Percentiles rank a stretch among this genome's conserved stretches.
These are phyloP conservation scores for Murraya paniculata DNA, from an alignment of 345 rosid genomes.

Conservation along the genomic window DNA sequence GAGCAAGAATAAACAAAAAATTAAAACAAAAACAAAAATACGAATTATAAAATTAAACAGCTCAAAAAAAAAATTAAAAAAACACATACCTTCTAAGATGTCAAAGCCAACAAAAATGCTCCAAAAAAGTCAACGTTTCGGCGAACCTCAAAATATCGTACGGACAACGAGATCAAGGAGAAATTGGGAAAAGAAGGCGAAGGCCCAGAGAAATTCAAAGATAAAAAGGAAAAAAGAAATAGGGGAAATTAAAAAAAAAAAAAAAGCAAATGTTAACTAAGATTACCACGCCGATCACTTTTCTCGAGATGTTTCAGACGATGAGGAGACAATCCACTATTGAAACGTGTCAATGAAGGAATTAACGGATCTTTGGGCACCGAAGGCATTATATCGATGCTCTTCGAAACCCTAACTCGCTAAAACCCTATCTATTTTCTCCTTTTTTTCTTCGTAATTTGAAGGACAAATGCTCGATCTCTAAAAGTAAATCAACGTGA, in stretches of 20 bases:
- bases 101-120: not conserved
- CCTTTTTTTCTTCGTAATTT: not conserved
- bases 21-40: not conserved
- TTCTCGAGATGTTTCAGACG: slow-evolving; percentile 87
- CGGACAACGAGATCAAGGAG: not conserved
- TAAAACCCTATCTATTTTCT: slow-evolving; percentile 28
- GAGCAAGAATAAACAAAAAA: not conserved
- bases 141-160: not conserved
- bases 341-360: slow-evolving; percentile 57
- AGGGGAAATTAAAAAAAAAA: not conserved
- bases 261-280: slow-evolving; percentile 58
- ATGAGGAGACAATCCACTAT: slow-evolving; percentile 61
- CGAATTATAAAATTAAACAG: not conserved
- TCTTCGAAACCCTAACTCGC: slow-evolving; percentile 65
- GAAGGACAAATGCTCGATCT: slow-evolving; percentile 1
- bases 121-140: not conserved
- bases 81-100: slow-evolving; percentile 1
- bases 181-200: not conserved
- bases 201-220: slow-evolving; percentile 7
- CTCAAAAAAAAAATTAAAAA: not conserved
- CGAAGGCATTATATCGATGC: slow-evolving; percentile 81
- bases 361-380: slow-evolving; percentile 49
- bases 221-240: not conserved
- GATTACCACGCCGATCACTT: slow-evolving; percentile 95
- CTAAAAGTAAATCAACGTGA: not conserved